phyloP scores from a whole-genome alignment of 2,329 filamentous ascomycete genomes.

The Chrysosphaeria jannelii region DNA sequence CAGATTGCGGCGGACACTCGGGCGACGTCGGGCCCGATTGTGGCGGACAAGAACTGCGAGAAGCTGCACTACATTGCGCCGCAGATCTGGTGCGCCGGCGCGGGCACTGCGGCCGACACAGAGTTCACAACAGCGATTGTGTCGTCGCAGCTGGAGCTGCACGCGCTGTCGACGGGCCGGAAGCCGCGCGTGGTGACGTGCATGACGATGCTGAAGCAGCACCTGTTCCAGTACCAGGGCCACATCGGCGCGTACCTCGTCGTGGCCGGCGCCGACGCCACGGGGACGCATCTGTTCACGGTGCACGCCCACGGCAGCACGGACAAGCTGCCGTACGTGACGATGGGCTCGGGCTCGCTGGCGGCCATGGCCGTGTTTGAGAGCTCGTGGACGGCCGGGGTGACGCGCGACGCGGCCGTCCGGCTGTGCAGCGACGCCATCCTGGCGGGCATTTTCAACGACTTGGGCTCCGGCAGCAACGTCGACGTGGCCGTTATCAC shows the following conservation, averaged over 20 bases:
- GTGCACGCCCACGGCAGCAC: slow-evolving; percentile 96
- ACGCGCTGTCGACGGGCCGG: slow-evolving; percentile 84
- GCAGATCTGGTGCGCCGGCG: slow-evolving; percentile 97
- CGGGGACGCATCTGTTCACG: slow-evolving; percentile 82
- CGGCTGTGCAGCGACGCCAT: slow-evolving; percentile 66
- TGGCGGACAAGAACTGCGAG: slow-evolving; percentile 99
- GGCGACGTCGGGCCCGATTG: slow-evolving; percentile 89
- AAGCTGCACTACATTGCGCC: slow-evolving; percentile 98
- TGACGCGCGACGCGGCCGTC: slow-evolving; percentile 57
- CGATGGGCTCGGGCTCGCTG: slow-evolving; percentile 88
- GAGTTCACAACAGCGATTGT: slow-evolving; percentile 98
- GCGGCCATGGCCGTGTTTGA: slow-evolving; percentile 97
- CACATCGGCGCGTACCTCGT: slow-evolving; percentile 96
- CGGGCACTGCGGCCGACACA: slow-evolving; percentile 89
- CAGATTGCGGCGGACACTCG: slow-evolving; percentile 93
- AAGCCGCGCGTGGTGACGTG: slow-evolving; percentile 92
- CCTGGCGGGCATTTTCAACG: slow-evolving; percentile 93
- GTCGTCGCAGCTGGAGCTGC: slow-evolving; percentile 93
- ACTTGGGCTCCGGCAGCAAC: slow-evolving; percentile 86
- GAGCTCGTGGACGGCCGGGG: slow-evolving; percentile 46
- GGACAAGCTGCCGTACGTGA: slow-evolving; percentile 96
- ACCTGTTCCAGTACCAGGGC: slow-evolving; percentile 94
- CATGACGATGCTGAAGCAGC: slow-evolving; percentile 99
- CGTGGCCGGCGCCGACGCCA: slow-evolving; percentile 86
- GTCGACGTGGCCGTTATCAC: slow-evolving; percentile 94